Conservation (phyloP, 2,329 filamentous ascomycete genomes). For the Epicoccum sorghinum region DNA sequence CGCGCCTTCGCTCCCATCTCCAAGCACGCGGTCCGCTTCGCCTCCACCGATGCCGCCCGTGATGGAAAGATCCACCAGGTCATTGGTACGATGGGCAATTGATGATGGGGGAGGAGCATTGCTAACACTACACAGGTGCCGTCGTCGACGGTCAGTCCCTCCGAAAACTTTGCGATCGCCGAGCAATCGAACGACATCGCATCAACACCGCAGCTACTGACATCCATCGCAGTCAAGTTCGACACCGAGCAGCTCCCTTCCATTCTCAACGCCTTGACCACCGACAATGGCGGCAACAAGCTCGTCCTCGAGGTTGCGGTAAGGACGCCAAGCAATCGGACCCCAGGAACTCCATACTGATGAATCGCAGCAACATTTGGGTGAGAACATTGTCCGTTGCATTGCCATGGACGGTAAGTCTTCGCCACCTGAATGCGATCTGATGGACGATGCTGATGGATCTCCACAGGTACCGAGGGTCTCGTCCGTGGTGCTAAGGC, state of each 20-base stretch:
- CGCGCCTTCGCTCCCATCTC: constrained; percentile 63
- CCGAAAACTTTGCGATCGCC: constrained; percentile 49
- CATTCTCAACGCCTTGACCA: constrained; percentile 97
- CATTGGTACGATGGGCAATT: constrained; percentile 61
- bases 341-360: constrained; percentile 35
- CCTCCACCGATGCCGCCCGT: constrained; percentile 62
- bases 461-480: constrained; percentile 88
- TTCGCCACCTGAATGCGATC: not conserved
- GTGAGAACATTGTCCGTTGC: constrained; percentile 97
- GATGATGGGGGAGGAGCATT: not conserved
- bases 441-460: constrained; percentile 27
- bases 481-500: constrained; percentile 89
- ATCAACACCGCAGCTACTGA: constrained; percentile 41
- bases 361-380: constrained; percentile 86
- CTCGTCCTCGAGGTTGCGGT: constrained; percentile 96
- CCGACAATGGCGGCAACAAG: constrained; percentile 89
- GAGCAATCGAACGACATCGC: constrained; percentile 35
- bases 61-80: constrained; percentile 77
- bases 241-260: constrained; percentile 89
- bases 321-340: constrained; percentile 55
- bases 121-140: constrained; percentile 59
- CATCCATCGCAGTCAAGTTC: constrained; percentile 80
- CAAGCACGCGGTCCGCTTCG: constrained; percentile 66
- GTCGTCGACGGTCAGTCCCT: constrained; percentile 84
- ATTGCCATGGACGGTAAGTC: constrained; percentile 99